Conservation (phyloP, 78 protist species). For the Monocercomonoides exilis region DNA sequence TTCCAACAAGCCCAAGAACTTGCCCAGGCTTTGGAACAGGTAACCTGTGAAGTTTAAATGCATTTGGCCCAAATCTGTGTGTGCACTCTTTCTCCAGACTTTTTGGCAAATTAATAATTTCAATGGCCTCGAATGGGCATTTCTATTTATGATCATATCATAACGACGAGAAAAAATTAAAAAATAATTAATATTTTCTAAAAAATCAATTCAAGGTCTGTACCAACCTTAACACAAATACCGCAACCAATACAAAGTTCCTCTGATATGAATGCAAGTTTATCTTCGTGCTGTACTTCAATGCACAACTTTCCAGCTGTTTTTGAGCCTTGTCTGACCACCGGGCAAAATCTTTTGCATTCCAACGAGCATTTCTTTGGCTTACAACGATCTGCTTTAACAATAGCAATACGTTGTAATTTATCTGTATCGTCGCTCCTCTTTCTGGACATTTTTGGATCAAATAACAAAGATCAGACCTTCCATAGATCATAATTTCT, state of each 20-base stretch:
- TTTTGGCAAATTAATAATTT: conserved; percentile 93
- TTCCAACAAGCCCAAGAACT: conserved; percentile 98
- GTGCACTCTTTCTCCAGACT: conserved; percentile 74
- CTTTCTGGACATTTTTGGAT: neutral
- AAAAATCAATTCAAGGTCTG: neutral
- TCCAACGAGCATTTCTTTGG: conserved; percentile 93
- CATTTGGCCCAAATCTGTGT: conserved; percentile 95
- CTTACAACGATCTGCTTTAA: conserved; percentile 86
- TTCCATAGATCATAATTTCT: neutral
- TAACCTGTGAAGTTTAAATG: conserved; percentile 96
- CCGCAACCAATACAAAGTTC: conserved; percentile 97
- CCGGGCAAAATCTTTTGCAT: conserved; percentile 95
- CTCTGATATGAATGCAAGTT: conserved; percentile 84
- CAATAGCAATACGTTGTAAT: conserved; percentile 94
- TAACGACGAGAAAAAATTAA: neutral
- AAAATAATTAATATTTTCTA: neutral
- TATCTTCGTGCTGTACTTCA: conserved; percentile 74
- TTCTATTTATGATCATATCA: conserved; percentile 33
- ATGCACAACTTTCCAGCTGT: conserved; percentile 88
- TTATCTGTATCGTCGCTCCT: conserved; percentile 14
- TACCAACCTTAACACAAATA: conserved; percentile 78
- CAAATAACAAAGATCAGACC: neutral
- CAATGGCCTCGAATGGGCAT: conserved; percentile 98
- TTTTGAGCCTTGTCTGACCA: conserved; percentile 52
- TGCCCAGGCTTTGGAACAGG: conserved; percentile 97